Base-by-base conservation (phyloP, 305 asterid species). In the Fraxinus greggii region DNA sequence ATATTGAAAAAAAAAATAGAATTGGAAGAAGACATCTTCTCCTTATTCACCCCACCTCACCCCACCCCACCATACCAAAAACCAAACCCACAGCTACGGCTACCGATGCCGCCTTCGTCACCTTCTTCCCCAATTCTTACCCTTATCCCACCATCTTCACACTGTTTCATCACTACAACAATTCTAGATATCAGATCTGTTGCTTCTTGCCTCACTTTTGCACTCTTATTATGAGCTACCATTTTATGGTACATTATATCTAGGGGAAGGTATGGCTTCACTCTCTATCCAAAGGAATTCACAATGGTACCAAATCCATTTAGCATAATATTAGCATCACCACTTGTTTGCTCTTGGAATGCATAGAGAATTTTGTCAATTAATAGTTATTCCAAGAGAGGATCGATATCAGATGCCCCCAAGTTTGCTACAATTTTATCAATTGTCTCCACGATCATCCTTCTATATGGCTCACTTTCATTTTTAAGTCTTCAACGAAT, bases 401-500 rank as follows among this genome's bases (percentile, higher is more conserved):
- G 84, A 87, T 95, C 97, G 38, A 95, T 94, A 84, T 95, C 97
- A 77, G 98, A 93, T 26, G 97, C 93, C 72, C 99, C 98, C 83
- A 95, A 84, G 83, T 95, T 94, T 2, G 92, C 88, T 15, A 95
- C 98, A 85, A 95, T 98, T 85, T 95, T 95, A 90, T 94, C 99
- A 72, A 95, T 95, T 19, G 98, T 94, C 90, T 95, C 99, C 99
- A 95, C 94, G 48, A 95, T 98, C 99, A 95, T 95, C 86, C 99
- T 89, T 83, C 99, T 87, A 54, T 95, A 95, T 74, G 98, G 99
- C 88, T 95, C 99, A 76, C 98, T 94, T 86, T 92, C 98, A 65
- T 94, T 90, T 95, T 95, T 48, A 94, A 89, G 84, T 92, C 97
- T 90, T 95, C 99, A 32, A 95, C 97, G 40, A 33, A 94, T 92